Base-by-base conservation (phyloP, 768 basidiomycete species). In the Cystofilobasidium bisporidii region DNA sequence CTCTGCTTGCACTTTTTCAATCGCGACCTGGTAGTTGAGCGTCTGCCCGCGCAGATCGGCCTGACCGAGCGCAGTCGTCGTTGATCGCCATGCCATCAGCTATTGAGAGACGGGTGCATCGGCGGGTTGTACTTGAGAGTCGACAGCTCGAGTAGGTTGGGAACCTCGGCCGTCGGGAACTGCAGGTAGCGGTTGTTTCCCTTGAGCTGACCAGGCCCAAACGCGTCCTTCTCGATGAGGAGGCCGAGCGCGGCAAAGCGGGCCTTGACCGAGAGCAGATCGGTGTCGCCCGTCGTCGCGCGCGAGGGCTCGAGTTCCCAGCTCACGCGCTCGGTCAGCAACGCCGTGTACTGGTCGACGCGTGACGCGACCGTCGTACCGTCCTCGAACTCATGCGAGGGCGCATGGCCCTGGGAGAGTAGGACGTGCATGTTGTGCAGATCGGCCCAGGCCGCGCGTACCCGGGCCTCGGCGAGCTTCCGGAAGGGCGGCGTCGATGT, bases 221-320 rank as follows among this genome's bases (percentile, higher is more conserved):
- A 41, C 18, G 60, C 28, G 26, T 26, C 26, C 53, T 56, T 28
- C 6, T 2, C 28, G 28, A 56, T 2, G 8, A 61, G 10, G 15
- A 22, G 24, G 10, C 17, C 60, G 26, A 61, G 32, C 60, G 60
- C 45, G 40, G 40, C 60, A 14, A 61, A 61, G n/a, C 40, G 24
- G 26, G 14, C 41, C 41, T 15, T 30, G 26, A 61, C 38, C 4
- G 20, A 5, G 40, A 61, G 30, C 2, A 11, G 9, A 17, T 43
- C 40, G 40, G 2, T 41, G 24, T 3, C 43, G 3, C 4, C 43
- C 8, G n/a, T 6, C 18, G 47, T 14, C 33, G n/a, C 50, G 24
- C 48, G 38, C n/a, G 53, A 15, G 5, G 66, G 66, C 40, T 50
- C 66, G 38, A 67, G 66, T 9, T 62, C 66, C 17, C 30, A 36